A percentile compares a stretch with the other conserved stretches of the same genome.
Conservation (phyloP, 495 filamentous ascomycete species). For the Hypoxylon subgilvum region DNA sequence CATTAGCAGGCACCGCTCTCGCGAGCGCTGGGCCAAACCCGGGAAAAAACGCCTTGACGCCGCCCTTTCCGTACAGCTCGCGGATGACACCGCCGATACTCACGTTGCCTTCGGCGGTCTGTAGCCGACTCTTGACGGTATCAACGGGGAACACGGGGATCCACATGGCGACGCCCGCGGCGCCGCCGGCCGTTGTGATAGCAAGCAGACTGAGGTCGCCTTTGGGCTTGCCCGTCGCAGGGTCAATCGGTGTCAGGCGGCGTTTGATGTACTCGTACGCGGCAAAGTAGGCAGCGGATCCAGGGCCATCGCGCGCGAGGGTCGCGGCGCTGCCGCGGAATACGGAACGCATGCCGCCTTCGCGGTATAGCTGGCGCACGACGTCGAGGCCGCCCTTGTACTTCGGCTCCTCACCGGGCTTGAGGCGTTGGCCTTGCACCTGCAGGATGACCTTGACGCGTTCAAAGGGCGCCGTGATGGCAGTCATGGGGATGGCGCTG, state of each 20-base stretch:
- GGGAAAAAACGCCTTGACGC: constrained; percentile 94
- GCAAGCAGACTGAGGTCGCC: constrained; percentile 79
- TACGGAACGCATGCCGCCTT: constrained; percentile 87
- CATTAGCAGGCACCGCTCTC: constrained; percentile 93
- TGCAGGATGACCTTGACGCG: constrained; percentile 98
- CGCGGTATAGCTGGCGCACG: constrained; percentile 91
- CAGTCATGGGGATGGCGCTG: constrained; percentile 95
- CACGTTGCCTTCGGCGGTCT: constrained; percentile 87
- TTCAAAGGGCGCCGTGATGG: constrained; percentile 97
- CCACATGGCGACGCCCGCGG: constrained; percentile 98
- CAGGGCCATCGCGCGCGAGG: constrained; percentile 90
- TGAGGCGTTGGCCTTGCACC: constrained; percentile 92
- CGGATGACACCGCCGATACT: constrained; percentile 80
- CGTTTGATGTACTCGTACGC: constrained; percentile 96
- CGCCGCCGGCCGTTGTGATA: constrained; percentile 84
- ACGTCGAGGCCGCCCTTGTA: constrained; percentile 90
- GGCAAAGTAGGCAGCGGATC: constrained; percentile 93
- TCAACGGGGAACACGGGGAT: constrained; percentile 97
- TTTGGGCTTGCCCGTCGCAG: constrained; percentile 68
- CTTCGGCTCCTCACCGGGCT: constrained; percentile 88
- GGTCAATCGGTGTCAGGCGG: constrained; percentile 82
- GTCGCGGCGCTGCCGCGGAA: constrained; percentile 92
- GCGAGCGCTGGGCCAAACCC: constrained; percentile 92
- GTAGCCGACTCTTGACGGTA: constrained; percentile 91
- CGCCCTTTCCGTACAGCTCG: constrained; percentile 78